These are phyloP conservation scores for rapeseed (Brassica napus) DNA, from an alignment of 345 rosid species.

Conservation along the genomic window DNA sequence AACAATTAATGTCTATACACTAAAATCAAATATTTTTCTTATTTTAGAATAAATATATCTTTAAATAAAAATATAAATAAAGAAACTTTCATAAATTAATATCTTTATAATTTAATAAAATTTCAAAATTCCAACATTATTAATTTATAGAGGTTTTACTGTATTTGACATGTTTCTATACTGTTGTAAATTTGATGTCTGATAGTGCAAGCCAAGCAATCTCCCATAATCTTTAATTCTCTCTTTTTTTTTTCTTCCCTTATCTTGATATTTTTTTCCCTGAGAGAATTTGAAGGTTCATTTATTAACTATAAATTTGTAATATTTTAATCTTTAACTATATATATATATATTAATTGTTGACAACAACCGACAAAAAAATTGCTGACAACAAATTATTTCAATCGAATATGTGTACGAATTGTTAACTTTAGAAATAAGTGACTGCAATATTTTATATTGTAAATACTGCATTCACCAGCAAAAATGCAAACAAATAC, in stretches of 20 bases:
- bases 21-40: too few species aligned
- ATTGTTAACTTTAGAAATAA: background rate
- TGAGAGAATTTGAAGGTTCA: too few species aligned
- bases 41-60: too few species aligned
- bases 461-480: background rate
- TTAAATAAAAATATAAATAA: too few species aligned
- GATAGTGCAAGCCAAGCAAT: constrained; percentile 91
- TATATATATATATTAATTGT: background rate
- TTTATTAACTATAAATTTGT: background rate
- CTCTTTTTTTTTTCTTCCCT: background rate
- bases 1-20: too few species aligned
- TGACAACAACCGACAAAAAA: background rate
- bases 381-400: background rate
- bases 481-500: background rate
- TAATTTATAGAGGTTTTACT: too few species aligned
- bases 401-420: background rate
- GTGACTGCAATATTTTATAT: background rate
- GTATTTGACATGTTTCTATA: constrained; percentile 49
- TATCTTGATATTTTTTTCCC: background rate
- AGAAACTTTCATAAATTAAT: too few species aligned
- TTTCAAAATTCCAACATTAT: too few species aligned
- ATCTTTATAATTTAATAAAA: too few species aligned
- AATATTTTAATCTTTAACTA: background rate
- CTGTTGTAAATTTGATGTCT: constrained; percentile 61
- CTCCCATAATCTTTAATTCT: constrained; percentile 37